A percentile compares a stretch with the other conserved stretches of the same genome.
Conservation (phyloP, 2,329 filamentous ascomycete genomes). For the Epichloe glyceriae region DNA sequence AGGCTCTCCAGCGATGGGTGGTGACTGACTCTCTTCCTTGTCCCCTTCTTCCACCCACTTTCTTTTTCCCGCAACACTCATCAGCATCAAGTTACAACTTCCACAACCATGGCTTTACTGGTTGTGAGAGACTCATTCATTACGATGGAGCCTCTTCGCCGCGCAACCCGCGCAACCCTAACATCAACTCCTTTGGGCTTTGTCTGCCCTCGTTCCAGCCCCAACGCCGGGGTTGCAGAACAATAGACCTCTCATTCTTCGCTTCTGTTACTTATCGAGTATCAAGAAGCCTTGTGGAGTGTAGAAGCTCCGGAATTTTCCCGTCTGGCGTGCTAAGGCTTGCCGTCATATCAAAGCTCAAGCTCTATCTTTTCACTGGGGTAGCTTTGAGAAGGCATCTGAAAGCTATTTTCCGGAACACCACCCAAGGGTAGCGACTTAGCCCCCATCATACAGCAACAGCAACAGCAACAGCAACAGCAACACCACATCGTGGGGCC, state of each 20-base stretch:
- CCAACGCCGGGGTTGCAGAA: conserved; percentile 36
- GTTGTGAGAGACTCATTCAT: neutral
- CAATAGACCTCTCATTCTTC: conserved; percentile 22
- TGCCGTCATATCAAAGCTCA: neutral
- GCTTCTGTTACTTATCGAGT: conserved; percentile 14
- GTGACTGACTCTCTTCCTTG: neutral
- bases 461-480: neutral
- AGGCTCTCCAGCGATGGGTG: too few relatives aligned
- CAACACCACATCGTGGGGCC: neutral
- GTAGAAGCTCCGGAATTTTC: conserved; percentile 5
- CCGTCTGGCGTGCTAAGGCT: neutral
- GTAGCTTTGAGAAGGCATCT: neutral
- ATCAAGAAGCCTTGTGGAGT: conserved; percentile 12
- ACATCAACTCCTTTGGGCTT: neutral
- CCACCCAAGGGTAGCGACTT: too few relatives aligned
- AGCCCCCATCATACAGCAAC: neutral
- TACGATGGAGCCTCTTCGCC: neutral
- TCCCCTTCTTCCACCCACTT: neutral
- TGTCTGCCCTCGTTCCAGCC: conserved; percentile 16
- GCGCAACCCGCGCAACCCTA: neutral
- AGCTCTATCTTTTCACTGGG: neutral
- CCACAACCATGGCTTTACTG: conserved; percentile 1
- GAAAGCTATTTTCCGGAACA: neutral
- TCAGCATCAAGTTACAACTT: neutral
- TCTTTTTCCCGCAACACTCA: neutral